A percentile compares a stretch with the other conserved stretches of the same genome.
Conservation (phyloP, 306 rosid species). For the Cucumis melo region DNA sequence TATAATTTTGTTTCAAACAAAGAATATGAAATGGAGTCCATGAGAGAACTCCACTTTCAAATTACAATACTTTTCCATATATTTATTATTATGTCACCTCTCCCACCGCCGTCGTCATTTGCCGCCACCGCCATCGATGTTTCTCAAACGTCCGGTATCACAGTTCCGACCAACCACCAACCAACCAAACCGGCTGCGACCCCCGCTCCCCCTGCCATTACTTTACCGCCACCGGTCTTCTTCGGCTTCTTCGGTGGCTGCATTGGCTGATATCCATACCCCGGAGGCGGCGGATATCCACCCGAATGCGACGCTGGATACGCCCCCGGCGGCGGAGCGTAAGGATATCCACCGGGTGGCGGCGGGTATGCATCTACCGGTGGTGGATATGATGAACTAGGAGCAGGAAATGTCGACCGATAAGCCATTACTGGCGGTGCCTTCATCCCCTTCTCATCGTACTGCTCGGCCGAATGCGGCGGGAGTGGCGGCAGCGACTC, state of each 20-base stretch:
- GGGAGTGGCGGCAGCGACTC: background rate
- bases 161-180: conserved; percentile 30
- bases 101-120: too few relatives aligned
- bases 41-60: too few relatives aligned
- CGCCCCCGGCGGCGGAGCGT: background rate
- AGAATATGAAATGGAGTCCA: too few relatives aligned
- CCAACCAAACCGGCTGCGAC: conserved; percentile 32
- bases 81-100: too few relatives aligned
- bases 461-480: background rate
- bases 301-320: background rate
- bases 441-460: background rate
- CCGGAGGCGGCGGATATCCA: background rate
- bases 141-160: conserved; percentile 13
- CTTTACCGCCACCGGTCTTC: background rate
- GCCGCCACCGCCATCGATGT: background rate
- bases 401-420: conserved; percentile 17
- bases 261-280: background rate
- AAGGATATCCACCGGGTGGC: background rate
- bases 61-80: too few relatives aligned
- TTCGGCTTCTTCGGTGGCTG: conserved; percentile 12
- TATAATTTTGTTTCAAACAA: too few relatives aligned
- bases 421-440: conserved; percentile 18
- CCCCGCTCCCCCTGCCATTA: conserved; percentile 21
- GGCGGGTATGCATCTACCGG: background rate
- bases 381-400: background rate